Base-by-base conservation (phyloP, 2,329 filamentous ascomycete species). In the Epichloe aotearoae region DNA sequence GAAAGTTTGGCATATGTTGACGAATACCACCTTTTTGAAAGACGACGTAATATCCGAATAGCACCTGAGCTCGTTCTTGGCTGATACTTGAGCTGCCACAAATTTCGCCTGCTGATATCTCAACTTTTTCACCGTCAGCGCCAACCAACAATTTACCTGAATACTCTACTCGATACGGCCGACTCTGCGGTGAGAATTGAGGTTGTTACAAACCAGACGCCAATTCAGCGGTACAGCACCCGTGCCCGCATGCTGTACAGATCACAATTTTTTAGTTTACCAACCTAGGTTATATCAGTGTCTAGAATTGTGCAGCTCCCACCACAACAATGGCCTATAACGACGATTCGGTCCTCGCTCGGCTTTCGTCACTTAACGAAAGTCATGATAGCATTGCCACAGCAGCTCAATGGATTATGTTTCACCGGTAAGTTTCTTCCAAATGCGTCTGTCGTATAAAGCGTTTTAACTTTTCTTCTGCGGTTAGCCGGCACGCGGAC, bases 371-470 rank as follows among this genome's bases (percentile, higher is more conserved):
- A 41, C 79, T 98, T 55, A 96, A 95, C 69, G 94, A 98, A 70
- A 95, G 89, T 11, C 91, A 98, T 66, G 93, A 98, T 66, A 94
- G 89, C 69, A 97, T 98, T 63, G 80, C 95, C 54, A 91, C 88
- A 37, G 90, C 95, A 55, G 89, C 93, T 52, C 91, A 97, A 82
- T 98, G 94, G 94, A 93, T 98, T 55, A 94, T 98, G 85, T 98
- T 98, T 66, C 91, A 98, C 71, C 85, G 89, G 89, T 95, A 82
- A 46, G 50, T 37, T 12, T 23, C 3, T 26, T 14, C 34, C 38
- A 17, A 20, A 38, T 15, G 30, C 23, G 30, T 39, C 14, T 36
- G 40, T 53, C 23, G 17, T 41, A 3, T 56, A 47, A 55, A 47
- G 14, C 20, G 3, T 15, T 42, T 36, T 39, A 36, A 39, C 15